Evolutionary conservation across 2,329 filamentous ascomycete species (phyloP).

Genomic region (Aspergillus eucalypticola): DNA sequence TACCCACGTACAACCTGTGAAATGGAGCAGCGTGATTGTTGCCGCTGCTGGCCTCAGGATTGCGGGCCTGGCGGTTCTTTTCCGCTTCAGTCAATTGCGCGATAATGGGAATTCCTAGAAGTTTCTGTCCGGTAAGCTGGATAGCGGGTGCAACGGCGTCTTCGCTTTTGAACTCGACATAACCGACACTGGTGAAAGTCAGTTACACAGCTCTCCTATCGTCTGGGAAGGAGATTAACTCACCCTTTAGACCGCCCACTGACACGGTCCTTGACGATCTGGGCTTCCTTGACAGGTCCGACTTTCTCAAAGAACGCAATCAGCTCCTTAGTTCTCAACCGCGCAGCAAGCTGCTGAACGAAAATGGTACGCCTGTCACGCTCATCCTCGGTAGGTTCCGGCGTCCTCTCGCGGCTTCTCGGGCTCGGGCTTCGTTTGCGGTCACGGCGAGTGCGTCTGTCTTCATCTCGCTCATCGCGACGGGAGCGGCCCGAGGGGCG

Average conservation of each 20-base stretch:
- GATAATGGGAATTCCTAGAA: conserved; percentile 97
- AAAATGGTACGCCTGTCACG: conserved; percentile 96
- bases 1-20: conserved; percentile 97
- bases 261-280: conserved; percentile 97
- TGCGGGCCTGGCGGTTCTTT: conserved; percentile 96
- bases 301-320: conserved; percentile 95
- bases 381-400: conserved; percentile 88
- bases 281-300: conserved; percentile 91
- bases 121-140: conserved; percentile 96
- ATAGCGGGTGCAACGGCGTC: conserved; percentile 90
- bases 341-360: conserved; percentile 94
- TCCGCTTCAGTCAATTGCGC: conserved; percentile 98
- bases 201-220: neutral
- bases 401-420: conserved; percentile 49
- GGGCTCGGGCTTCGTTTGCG: conserved; percentile 47
- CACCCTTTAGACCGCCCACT: conserved; percentile 97
- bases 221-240: conserved; percentile 35
- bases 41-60: conserved; percentile 65
- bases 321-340: conserved; percentile 86
- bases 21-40: conserved; percentile 87
- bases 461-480: conserved; percentile 51
- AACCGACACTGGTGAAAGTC: conserved; percentile 74
- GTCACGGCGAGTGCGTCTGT: conserved; percentile 54
- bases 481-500: conserved; percentile 52
- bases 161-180: conserved; percentile 98